Percentiles rank a stretch among this genome's conserved stretches.
These are phyloP conservation scores for Panus rudis DNA, from an alignment of 768 basidiomycete species.

Conservation along the genomic window DNA sequence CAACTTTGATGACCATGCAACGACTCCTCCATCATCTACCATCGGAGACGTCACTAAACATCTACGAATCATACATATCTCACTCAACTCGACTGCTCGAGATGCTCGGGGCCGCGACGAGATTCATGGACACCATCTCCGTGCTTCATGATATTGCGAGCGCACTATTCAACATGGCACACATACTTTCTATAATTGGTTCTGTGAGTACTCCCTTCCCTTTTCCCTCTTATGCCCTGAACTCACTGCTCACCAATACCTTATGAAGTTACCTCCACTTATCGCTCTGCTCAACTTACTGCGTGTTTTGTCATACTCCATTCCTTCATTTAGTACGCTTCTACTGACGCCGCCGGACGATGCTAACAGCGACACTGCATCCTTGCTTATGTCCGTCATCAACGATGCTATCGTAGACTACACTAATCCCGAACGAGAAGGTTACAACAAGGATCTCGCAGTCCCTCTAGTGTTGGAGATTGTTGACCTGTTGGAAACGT, in stretches of 20 bases:
- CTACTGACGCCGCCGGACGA: constrained; percentile 26
- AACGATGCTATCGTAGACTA: constrained; percentile 36
- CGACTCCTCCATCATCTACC: constrained; percentile 11
- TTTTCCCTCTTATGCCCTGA: constrained; percentile 3
- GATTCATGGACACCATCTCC: constrained; percentile 6
- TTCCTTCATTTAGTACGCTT: constrained; percentile 40
- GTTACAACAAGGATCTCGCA: not conserved
- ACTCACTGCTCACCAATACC: not conserved
- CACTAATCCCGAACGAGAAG: constrained; percentile 26
- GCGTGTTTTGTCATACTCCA: constrained; percentile 34
- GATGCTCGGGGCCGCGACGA: constrained; percentile 30
- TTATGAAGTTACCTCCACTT: constrained; percentile 36
- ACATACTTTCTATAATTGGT: constrained; percentile 8
- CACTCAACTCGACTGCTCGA: constrained; percentile 40
- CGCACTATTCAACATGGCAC: constrained; percentile 16
- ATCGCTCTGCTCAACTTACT: constrained; percentile 49
- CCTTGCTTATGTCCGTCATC: constrained; percentile 33
- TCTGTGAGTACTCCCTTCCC: constrained; percentile 18
- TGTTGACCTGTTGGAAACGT: constrained; percentile 43
- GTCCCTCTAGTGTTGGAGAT: constrained; percentile 32
- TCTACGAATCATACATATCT: too few species aligned
- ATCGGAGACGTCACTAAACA: too few species aligned
- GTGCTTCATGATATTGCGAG: constrained; percentile 11
- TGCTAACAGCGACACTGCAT: constrained; percentile 19
- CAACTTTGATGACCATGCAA: not conserved